phyloP scores from a whole-genome alignment of 352 stramenopile genomes.

The Phytophthora palmivora region DNA sequence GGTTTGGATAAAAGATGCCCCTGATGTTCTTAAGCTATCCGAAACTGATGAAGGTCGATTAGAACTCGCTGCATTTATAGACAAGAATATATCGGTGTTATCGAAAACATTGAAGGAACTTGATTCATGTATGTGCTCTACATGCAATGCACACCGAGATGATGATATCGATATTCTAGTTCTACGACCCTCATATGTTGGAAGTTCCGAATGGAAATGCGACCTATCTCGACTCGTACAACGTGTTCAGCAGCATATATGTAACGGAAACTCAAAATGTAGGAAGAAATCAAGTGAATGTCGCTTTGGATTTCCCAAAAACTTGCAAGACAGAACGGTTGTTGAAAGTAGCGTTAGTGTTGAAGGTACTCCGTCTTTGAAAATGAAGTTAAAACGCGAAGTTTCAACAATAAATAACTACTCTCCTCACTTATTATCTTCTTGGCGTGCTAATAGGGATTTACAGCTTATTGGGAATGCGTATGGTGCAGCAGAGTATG shows the following conservation, averaged over 20 bases:
- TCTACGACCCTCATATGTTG: background rate
- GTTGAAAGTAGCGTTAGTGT: background rate
- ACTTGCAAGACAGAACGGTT: background rate
- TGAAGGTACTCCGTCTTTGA: background rate
- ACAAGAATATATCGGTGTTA: slow-evolving; percentile 8
- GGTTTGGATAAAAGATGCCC: slow-evolving; percentile 25
- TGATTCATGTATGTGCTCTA: background rate
- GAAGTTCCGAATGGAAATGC: slow-evolving; percentile 2
- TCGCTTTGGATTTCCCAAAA: slow-evolving; percentile 19
- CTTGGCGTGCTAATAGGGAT: slow-evolving; percentile 40
- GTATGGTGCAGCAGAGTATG: slow-evolving; percentile 36
- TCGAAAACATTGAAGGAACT: background rate
- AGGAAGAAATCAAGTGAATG: slow-evolving; percentile 4
- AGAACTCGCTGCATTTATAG: slow-evolving; percentile 3
- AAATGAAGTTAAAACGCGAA: slow-evolving; percentile 4
- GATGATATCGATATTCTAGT: slow-evolving; percentile 10
- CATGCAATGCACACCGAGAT: background rate
- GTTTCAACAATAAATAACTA: slow-evolving; percentile 15
- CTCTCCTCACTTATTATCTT: background rate
- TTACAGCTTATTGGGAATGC: slow-evolving; percentile 32
- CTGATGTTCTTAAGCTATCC: slow-evolving; percentile 14
- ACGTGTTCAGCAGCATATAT: no score
- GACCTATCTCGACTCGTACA: slow-evolving; percentile 8
- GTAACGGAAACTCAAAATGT: slow-evolving; percentile 6
- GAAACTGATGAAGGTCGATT: background rate